Evolutionary conservation across 306 rosid species (phyloP).

Genomic region (Quillaja saponaria): DNA sequence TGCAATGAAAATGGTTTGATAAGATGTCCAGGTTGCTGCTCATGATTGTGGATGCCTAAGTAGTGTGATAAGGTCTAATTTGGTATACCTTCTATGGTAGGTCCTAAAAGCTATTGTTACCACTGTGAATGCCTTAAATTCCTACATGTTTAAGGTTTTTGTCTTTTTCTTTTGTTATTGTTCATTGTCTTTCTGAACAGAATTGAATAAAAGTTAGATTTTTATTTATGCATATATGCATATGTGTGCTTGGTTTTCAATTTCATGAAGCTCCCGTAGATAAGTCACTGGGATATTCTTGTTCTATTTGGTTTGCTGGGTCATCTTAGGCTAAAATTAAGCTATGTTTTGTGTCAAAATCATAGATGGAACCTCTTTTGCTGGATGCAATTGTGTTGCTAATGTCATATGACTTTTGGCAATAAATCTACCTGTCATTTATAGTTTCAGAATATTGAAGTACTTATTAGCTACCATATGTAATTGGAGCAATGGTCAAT

Average conservation of each 20-base stretch:
- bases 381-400: no score
- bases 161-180: conserved; percentile 24
- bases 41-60: conserved; percentile 28
- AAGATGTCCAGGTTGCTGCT: conserved; percentile 65
- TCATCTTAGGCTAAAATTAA: no score
- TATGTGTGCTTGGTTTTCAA: conserved; percentile 20
- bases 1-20: conserved; percentile 91
- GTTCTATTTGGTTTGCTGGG: no score
- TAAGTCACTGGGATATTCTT: no score
- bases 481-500: no score
- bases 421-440: no score
- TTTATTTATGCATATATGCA: neutral
- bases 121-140: conserved; percentile 28
- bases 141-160: conserved; percentile 25
- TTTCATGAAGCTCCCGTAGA: conserved; percentile 1
- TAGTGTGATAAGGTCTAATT: no score
- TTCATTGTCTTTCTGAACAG: conserved; percentile 34
- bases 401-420: no score
- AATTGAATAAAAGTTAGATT: conserved; percentile 31
- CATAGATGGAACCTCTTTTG: no score
- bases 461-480: no score
- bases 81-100: conserved; percentile 27
- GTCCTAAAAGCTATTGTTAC: conserved; percentile 16
- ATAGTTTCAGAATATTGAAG: no score
- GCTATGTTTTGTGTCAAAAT: no score